Conservation (phyloP, 2,329 filamentous ascomycete species). For the Fusarium stilboides region DNA sequence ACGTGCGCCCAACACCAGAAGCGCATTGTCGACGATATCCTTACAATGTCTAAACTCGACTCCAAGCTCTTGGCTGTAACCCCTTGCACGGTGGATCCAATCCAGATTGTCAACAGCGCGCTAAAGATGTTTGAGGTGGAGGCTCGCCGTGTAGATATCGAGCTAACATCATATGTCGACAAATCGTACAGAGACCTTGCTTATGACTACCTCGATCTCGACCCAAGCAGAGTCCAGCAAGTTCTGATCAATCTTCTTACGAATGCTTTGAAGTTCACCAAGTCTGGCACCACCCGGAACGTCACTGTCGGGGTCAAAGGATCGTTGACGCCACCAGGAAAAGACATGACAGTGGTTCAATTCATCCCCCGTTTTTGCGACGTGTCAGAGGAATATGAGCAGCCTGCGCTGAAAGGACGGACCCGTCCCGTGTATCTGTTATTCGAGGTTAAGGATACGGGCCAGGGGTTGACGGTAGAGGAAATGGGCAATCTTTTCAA, state of each 20-base stretch:
- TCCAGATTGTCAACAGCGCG: conserved; percentile 75
- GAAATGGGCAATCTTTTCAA: conserved; percentile 84
- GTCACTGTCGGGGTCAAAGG: conserved; percentile 66
- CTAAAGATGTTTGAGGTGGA: conserved; percentile 86
- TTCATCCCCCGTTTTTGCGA: conserved; percentile 73
- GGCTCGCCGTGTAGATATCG: conserved; percentile 77
- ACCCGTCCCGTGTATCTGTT: conserved; percentile 73
- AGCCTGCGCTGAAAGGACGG: conserved; percentile 51
- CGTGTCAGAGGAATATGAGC: conserved; percentile 58
- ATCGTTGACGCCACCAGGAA: conserved; percentile 57
- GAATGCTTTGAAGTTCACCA: conserved; percentile 88
- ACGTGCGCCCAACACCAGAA: conserved; percentile 87
- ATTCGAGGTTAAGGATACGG: conserved; percentile 84
- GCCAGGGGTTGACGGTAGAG: conserved; percentile 78
- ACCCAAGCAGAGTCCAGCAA: conserved; percentile 82
- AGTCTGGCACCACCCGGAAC: conserved; percentile 70
- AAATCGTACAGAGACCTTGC: conserved; percentile 70
- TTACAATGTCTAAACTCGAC: conserved; percentile 83
- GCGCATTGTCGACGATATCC: conserved; percentile 81
- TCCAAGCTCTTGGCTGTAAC: conserved; percentile 81
- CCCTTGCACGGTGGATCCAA: conserved; percentile 77
- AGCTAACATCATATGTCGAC: conserved; percentile 75
- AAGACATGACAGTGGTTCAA: conserved; percentile 65
- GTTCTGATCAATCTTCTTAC: conserved; percentile 86
- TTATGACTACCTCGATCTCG: conserved; percentile 77